Evolutionary conservation across 108 stramenopile genomes (phyloP).

Genomic region (Ochromonas danica): DNA sequence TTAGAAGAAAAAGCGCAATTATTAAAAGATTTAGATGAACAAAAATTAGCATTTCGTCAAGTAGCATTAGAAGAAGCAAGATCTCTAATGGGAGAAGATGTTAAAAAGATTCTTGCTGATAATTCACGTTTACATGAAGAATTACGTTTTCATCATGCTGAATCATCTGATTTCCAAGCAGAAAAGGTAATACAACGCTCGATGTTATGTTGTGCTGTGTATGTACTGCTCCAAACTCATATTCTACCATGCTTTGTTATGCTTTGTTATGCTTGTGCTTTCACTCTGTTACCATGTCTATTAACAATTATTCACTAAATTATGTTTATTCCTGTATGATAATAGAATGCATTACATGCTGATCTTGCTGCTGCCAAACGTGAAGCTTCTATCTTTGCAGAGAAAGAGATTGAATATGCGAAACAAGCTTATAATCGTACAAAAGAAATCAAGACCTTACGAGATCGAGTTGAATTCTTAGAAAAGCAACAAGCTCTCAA

Average conservation of each 20-base stretch:
- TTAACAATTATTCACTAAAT: too few species aligned
- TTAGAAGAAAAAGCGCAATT: constrained; percentile 44
- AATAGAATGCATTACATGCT: too few species aligned
- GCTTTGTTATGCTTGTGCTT: too few species aligned
- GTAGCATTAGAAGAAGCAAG: constrained; percentile 57
- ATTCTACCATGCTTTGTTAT: too few species aligned
- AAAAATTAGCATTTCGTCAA: constrained; percentile 8
- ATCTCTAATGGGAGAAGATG: constrained; percentile 46
- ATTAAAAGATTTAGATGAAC: constrained; percentile 42
- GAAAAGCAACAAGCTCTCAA: constrained; percentile 40
- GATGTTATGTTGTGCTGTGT: too few species aligned
- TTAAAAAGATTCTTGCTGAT: constrained; percentile 50
- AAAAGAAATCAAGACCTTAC: constrained; percentile 42
- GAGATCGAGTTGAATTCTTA: constrained; percentile 50
- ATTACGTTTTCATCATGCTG: constrained; percentile 56
- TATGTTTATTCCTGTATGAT: too few species aligned
- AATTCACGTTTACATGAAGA: constrained; percentile 60
- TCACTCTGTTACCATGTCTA: too few species aligned
- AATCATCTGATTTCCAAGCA: constrained; percentile 47
- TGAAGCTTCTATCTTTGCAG: constrained; percentile 44
- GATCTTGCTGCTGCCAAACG: constrained; percentile 31
- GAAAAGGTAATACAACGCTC: constrained; percentile 27
- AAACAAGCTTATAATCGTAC: neutral
- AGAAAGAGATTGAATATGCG: constrained; percentile 51
- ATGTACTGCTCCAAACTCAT: too few species aligned